phyloP scores from a whole-genome alignment of 2,329 filamentous ascomycete genomes.

The Cytospora schulzeri region DNA sequence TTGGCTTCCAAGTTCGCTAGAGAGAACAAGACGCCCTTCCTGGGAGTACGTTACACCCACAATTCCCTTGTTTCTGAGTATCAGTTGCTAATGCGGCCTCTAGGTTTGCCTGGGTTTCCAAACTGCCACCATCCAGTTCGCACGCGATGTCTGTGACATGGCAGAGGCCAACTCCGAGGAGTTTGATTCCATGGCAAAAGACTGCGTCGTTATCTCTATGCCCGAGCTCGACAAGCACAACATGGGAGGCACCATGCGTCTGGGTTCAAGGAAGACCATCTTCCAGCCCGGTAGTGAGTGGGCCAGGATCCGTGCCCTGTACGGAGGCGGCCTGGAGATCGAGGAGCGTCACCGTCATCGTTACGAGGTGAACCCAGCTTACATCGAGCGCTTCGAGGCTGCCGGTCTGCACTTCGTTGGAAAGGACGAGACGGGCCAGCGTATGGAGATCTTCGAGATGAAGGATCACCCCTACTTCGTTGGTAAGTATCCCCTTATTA shows the following conservation, averaged over 20 bases:
- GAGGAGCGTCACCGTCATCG: slow-evolving; percentile 76
- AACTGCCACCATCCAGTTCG: slow-evolving; percentile 86
- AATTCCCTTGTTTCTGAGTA: not conserved
- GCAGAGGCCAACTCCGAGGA: slow-evolving; percentile 58
- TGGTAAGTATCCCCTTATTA: slow-evolving; percentile 11
- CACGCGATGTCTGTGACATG: slow-evolving; percentile 73
- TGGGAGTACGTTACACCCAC: slow-evolving; percentile 65
- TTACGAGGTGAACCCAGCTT: slow-evolving; percentile 78
- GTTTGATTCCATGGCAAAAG: slow-evolving; percentile 56
- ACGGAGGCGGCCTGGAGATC: slow-evolving; percentile 55
- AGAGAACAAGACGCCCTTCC: slow-evolving; percentile 75
- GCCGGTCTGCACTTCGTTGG: slow-evolving; percentile 72
- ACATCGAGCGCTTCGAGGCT: slow-evolving; percentile 62
- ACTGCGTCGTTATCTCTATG: slow-evolving; percentile 86
- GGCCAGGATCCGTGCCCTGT: slow-evolving; percentile 69
- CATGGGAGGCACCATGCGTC: slow-evolving; percentile 78
- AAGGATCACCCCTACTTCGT: slow-evolving; percentile 78
- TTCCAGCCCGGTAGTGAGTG: slow-evolving; percentile 73
- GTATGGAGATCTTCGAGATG: slow-evolving; percentile 78
- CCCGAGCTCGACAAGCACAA: slow-evolving; percentile 64
- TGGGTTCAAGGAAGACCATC: slow-evolving; percentile 68
- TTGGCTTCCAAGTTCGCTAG: slow-evolving; percentile 84
- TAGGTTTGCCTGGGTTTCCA: slow-evolving; percentile 80
- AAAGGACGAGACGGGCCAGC: slow-evolving; percentile 71
- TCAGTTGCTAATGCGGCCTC: not conserved